Evolutionary conservation across 75 land plant genomes (phyloP).

Genomic region (Selaginella moellendorffii): DNA sequence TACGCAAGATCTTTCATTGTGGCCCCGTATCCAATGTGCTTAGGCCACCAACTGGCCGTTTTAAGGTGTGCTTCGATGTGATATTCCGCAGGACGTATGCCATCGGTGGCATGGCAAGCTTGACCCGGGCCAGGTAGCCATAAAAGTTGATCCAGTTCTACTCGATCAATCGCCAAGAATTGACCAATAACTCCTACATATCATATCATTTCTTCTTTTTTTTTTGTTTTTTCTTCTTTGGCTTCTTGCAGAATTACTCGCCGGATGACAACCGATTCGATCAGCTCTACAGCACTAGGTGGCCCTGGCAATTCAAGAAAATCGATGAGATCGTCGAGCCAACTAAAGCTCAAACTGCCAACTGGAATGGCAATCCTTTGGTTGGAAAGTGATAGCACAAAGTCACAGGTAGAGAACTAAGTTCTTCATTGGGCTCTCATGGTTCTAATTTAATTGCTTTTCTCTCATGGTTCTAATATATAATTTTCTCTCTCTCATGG

Average conservation of each 20-base stretch:
- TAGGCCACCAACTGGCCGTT: too few relatives aligned
- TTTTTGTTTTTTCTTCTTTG: too few relatives aligned
- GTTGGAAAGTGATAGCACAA: too few relatives aligned
- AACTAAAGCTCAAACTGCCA: too few relatives aligned
- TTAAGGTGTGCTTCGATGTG: too few relatives aligned
- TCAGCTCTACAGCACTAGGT: conserved; percentile 75
- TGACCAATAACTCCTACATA: conserved; percentile 94
- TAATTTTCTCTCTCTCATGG: too few relatives aligned
- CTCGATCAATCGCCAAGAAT: conserved; percentile 82
- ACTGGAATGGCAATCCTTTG: too few relatives aligned
- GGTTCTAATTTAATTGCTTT: too few relatives aligned
- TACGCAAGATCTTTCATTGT: conserved; percentile 78
- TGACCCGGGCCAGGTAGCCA: conserved; percentile 62
- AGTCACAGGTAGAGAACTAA: too few relatives aligned
- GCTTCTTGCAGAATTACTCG: conserved; percentile 96
- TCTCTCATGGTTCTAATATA: too few relatives aligned
- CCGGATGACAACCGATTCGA: conserved; percentile 94
- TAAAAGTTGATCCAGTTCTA: conserved; percentile 84
- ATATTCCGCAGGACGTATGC: conserved; percentile 11
- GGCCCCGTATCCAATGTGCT: conserved; percentile 98
- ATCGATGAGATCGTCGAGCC: conserved; percentile 68
- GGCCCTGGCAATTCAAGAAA: conserved; percentile 90
- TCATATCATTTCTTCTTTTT: too few relatives aligned
- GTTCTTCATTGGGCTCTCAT: too few relatives aligned
- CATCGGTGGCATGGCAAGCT: conserved; percentile 49